A percentile compares a stretch with the other conserved stretches of the same genome.
Evolutionary conservation across 2,329 filamentous ascomycete genomes (phyloP).

Genomic region (Penicillium sp.): DNA sequence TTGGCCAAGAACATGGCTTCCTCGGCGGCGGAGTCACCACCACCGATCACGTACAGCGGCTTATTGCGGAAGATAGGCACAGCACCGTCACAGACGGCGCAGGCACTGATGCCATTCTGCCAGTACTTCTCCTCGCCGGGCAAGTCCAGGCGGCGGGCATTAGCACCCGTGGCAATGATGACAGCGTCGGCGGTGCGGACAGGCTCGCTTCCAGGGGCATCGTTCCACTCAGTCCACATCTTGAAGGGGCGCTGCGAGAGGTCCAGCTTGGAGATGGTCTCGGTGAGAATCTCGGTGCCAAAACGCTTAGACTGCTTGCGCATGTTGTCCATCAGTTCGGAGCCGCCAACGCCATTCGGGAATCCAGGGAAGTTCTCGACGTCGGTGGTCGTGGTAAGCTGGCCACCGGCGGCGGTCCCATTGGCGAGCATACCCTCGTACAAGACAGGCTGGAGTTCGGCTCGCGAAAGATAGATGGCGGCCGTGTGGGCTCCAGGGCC

Average conservation of each 20-base stretch:
- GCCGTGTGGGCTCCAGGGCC: slow-evolving; percentile 97
- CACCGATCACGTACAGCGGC: slow-evolving; percentile 90
- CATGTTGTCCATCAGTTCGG: slow-evolving; percentile 93
- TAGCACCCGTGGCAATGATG: slow-evolving; percentile 93
- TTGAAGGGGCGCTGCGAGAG: slow-evolving; percentile 79
- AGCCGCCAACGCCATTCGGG: slow-evolving; percentile 78
- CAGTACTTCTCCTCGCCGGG: slow-evolving; percentile 91
- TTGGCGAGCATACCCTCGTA: slow-evolving; percentile 99
- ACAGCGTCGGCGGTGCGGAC: slow-evolving; percentile 81
- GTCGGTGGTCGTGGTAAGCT: slow-evolving; percentile 96
- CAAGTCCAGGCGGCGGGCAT: slow-evolving; percentile 74
- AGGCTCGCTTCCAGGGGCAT: slow-evolving; percentile 61
- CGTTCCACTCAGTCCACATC: slow-evolving; percentile 85
- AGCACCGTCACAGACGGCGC: slow-evolving; percentile 94
- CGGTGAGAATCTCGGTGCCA: slow-evolving; percentile 85
- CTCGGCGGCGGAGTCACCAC: slow-evolving; percentile 93
- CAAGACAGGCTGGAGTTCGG: slow-evolving; percentile 87
- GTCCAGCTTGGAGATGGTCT: slow-evolving; percentile 87
- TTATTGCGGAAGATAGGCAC: slow-evolving; percentile 97
- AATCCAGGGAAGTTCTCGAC: slow-evolving; percentile 98
- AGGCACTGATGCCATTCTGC: slow-evolving; percentile 94
- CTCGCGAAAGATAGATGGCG: slow-evolving; percentile 89
- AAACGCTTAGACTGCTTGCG: slow-evolving; percentile 83
- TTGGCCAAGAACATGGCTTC: slow-evolving; percentile 97
- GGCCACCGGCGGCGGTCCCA: slow-evolving; percentile 89